Evolutionary conservation across 306 rosid genomes (phyloP), one percentile per base, ranked within the genome.

Genomic region (Heteromeles arbutifolia): DNA sequence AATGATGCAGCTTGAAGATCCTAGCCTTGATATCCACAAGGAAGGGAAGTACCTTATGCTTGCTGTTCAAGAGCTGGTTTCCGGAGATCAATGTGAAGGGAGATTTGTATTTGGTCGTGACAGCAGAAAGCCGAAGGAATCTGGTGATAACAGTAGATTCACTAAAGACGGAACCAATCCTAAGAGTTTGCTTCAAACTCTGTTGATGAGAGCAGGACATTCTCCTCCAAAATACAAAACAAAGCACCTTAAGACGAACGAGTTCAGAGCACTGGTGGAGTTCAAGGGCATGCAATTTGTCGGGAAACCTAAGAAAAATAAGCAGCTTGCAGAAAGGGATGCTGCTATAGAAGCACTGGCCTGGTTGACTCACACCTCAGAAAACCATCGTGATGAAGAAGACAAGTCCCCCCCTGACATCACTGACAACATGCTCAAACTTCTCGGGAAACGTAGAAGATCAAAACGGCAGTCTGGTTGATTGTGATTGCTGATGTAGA

Each of bases 281-380:
- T 95, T 92, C 74, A 92, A 92, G 85, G 96, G 98, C 63, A 95
- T 95, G 98, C 97, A 95, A 71, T 95, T 95, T 75, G 97, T 95
- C 50, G 96, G 98, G 44, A 95, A 95, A 81, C 97, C 97, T 0
- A 92, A 85, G 89, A 86, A 88, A 84, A 95, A 92, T 86, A 95
- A 95, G 83, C 97, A 92, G 82, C 97, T 92, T 61, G 97, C 98
- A 1, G 98, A 95, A 85, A 90, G 96, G 77, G 97, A 92, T 82
- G 97, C 98, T 72, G 97, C 98, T 62, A 76, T 95, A 76, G 97
- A 95, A 83, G 97, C 98, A 75, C 83, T 95, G 80, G 98, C 97
- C 65, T 95, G 98, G 98, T 81, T 95, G 85, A 95, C 98, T 68
- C 98, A 92, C 74, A 92, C 98, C 67, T 90, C 98, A 12, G 92